phyloP scores from a whole-genome alignment of 2,329 filamentous ascomycete genomes.

The Fusarium annulatum region DNA sequence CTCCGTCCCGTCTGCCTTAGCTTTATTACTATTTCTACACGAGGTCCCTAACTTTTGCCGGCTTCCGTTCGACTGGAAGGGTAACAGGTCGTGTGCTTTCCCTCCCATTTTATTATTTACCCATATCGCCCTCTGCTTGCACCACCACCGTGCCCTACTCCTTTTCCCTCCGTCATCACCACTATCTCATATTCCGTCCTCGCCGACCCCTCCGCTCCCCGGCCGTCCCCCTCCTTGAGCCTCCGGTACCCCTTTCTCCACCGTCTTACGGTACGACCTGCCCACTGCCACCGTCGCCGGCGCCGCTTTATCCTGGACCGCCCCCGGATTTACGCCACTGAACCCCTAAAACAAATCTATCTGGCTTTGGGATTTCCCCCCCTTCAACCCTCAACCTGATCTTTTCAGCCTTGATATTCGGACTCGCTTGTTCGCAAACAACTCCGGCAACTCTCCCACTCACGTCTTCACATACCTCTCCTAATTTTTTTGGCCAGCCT shows the following conservation, averaged over 20 bases:
- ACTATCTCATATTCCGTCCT: constrained; percentile 6
- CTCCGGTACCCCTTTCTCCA: constrained; percentile 40
- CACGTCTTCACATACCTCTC: constrained; percentile 4
- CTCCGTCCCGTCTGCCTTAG: constrained; percentile 29
- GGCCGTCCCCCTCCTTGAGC: constrained; percentile 18
- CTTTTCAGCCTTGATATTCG: constrained; percentile 7
- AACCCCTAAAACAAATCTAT: constrained; percentile 31
- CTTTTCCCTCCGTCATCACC: constrained; percentile 10
- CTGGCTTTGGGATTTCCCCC: constrained; percentile 12
- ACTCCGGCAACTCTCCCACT: background rate
- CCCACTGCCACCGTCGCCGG: constrained; percentile 35
- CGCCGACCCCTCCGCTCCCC: constrained; percentile 27
- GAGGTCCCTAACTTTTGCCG: constrained; percentile 10
- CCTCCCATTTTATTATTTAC: constrained; percentile 14
- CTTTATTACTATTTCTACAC: constrained; percentile 20
- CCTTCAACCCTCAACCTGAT: background rate
- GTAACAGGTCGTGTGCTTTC: constrained; percentile 55
- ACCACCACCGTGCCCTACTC: background rate
- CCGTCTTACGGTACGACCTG: constrained; percentile 22
- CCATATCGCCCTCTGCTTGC: constrained; percentile 1
- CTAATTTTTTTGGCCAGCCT: constrained; percentile 8
- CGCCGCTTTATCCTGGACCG: constrained; percentile 32
- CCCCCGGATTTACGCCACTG: constrained; percentile 39
- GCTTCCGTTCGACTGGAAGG: constrained; percentile 45
- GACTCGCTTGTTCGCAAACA: constrained; percentile 9